These are phyloP conservation scores for Cyclanthera cordifolia DNA, from an alignment of 306 rosid genomes.

Conservation along the genomic window DNA sequence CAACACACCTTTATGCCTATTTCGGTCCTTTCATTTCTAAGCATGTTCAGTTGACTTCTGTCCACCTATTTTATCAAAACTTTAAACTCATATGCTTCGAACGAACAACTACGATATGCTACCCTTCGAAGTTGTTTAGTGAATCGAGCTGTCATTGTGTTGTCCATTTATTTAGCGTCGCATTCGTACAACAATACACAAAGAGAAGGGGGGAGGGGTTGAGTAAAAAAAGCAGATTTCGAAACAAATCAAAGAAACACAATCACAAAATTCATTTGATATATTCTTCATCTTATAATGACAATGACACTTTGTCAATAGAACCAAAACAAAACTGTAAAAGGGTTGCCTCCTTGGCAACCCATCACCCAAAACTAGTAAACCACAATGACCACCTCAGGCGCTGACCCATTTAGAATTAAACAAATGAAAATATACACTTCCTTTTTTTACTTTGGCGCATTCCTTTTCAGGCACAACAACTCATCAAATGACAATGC, in stretches of 20 bases:
- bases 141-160: too few species aligned
- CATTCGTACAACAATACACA: too few species aligned
- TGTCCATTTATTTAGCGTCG: too few species aligned
- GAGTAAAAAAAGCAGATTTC: not conserved
- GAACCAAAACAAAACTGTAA: conserved; percentile 16
- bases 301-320: conserved; percentile 18
- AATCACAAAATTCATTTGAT: conserved; percentile 13
- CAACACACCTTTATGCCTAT: too few species aligned
- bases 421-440: conserved; percentile 45
- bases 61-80: too few species aligned
- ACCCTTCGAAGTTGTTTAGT: too few species aligned
- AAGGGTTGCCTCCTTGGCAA: conserved; percentile 33
- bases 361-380: conserved; percentile 35
- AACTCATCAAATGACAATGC: conserved; percentile 25
- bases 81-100: too few species aligned
- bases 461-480: conserved; percentile 14
- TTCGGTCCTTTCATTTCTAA: too few species aligned
- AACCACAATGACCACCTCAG: conserved; percentile 26
- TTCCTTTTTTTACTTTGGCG: conserved; percentile 26
- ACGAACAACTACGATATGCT: too few species aligned
- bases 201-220: too few species aligned
- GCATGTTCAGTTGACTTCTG: too few species aligned
- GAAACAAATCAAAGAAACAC: not conserved
- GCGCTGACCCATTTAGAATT: conserved; percentile 33
- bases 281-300: conserved; percentile 10